These are phyloP conservation scores for Didymosphaeria variabile DNA, from an alignment of 2,329 filamentous ascomycete genomes.

Conservation along the genomic window DNA sequence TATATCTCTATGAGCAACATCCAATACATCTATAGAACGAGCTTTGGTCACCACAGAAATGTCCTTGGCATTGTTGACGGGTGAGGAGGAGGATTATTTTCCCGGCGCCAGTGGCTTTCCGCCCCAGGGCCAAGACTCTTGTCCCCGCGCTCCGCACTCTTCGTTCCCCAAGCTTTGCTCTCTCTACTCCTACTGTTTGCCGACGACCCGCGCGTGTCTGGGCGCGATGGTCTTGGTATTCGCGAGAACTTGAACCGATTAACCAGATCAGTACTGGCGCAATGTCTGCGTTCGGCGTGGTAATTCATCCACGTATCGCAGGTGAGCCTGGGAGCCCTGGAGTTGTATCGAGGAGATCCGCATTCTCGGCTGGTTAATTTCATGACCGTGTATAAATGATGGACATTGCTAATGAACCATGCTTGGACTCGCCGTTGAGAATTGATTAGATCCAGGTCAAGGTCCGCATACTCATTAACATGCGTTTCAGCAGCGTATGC, in stretches of 20 bases:
- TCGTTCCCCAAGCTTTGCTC: not conserved
- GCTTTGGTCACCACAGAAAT: not conserved
- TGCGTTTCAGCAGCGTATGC: not conserved
- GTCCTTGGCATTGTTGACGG: not conserved
- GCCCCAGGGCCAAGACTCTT: not conserved
- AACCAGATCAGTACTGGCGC: not conserved
- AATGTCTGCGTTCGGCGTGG: not conserved
- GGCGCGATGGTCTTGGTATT: not conserved
- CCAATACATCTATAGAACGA: too few species aligned
- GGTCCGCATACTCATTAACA: not conserved
- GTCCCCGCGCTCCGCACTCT: not conserved
- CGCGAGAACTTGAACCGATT: not conserved
- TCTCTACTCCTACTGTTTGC: not conserved
- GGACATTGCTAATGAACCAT: not conserved
- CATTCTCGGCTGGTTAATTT: not conserved
- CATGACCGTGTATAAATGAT: not conserved
- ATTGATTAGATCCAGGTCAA: not conserved
- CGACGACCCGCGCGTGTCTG: not conserved
- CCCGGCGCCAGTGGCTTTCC: not conserved
- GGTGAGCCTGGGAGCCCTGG: not conserved
- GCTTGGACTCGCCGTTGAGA: not conserved
- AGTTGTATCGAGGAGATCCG: not conserved
- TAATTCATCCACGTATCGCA: conserved; percentile 4
- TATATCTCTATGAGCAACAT: too few species aligned
- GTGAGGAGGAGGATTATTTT: conserved; percentile 1